A percentile compares a stretch with the other conserved stretches of the same genome.
Evolutionary conservation across 805 yeast species (phyloP).

Genomic region (Zygotorulaspora danielsina): DNA sequence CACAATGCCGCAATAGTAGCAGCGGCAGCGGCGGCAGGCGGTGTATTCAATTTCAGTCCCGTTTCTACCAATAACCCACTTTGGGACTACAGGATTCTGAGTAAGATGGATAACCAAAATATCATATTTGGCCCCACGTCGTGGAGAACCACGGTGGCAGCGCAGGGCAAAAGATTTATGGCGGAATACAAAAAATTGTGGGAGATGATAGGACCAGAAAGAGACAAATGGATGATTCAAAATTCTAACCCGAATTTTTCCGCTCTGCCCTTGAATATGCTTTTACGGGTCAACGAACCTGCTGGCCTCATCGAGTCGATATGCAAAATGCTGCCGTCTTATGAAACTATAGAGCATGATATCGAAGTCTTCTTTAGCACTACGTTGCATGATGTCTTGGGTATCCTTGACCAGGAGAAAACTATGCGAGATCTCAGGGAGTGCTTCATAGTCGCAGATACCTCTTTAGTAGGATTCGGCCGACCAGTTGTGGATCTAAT

Average conservation of each 20-base stretch:
- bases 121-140: conserved; percentile 32
- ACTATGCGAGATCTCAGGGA: conserved; percentile 15
- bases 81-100: conserved; percentile 14
- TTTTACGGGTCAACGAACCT: conserved; percentile 5
- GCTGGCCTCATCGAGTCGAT: conserved; percentile 9
- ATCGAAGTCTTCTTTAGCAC: conserved; percentile 17
- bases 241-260: conserved; percentile 1
- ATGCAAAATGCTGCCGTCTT: conserved; percentile 16
- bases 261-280: conserved; percentile 2
- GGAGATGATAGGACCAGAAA: conserved; percentile 24
- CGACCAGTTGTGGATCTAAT: conserved; percentile 6
- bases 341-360: conserved; percentile 10
- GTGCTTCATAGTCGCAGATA: conserved; percentile 10
- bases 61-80: conserved; percentile 9
- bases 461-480: conserved; percentile 5
- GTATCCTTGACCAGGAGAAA: conserved; percentile 19
- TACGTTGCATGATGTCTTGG: conserved; percentile 17
- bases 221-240: conserved; percentile 16
- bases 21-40: not conserved
- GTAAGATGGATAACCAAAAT: conserved; percentile 9
- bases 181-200: conserved; percentile 23
- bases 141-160: conserved; percentile 22
- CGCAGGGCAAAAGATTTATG: conserved; percentile 19
- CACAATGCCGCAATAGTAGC: not conserved
- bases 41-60: not conserved